Percentiles rank a stretch among this genome's conserved stretches.
These are phyloP conservation scores for Carex scoparia DNA, from an alignment of 176 grass and related monocot genomes.

Conservation along the genomic window DNA sequence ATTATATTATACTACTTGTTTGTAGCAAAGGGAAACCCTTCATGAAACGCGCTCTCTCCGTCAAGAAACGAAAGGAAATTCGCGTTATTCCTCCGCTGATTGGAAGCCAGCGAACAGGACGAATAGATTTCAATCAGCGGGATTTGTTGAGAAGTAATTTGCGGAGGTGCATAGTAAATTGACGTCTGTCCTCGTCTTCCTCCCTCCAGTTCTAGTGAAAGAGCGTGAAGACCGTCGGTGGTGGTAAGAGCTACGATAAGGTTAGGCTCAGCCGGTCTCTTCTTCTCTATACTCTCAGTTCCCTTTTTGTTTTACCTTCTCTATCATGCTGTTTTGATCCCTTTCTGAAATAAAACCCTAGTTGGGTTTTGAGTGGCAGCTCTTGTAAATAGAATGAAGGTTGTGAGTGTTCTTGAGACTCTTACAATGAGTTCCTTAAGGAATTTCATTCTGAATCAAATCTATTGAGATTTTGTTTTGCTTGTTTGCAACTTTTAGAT, in stretches of 20 bases:
- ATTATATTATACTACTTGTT: no score
- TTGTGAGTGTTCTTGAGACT: neutral
- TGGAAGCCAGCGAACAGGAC: no score
- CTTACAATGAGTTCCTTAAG: neutral
- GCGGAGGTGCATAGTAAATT: neutral
- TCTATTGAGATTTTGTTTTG: neutral
- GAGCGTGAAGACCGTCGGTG: neutral
- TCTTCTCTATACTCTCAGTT: neutral
- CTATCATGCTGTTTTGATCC: neutral
- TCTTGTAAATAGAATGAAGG: neutral
- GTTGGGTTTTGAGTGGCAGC: neutral
- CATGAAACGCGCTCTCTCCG: no score
- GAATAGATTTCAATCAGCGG: no score
- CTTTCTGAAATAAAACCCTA: neutral
- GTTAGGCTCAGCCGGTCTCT: neutral
- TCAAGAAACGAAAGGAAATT: no score
- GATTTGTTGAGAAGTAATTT: neutral
- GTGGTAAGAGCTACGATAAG: neutral
- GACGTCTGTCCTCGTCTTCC: no score
- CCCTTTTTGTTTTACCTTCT: neutral
- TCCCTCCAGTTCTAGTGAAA: no score
- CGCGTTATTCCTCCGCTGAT: no score
- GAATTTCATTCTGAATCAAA: neutral
- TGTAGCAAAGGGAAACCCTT: no score
- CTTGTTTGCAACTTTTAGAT: no score